Base-by-base conservation (phyloP, 2,329 filamentous ascomycete species). In the Trichoderma sp. region DNA sequence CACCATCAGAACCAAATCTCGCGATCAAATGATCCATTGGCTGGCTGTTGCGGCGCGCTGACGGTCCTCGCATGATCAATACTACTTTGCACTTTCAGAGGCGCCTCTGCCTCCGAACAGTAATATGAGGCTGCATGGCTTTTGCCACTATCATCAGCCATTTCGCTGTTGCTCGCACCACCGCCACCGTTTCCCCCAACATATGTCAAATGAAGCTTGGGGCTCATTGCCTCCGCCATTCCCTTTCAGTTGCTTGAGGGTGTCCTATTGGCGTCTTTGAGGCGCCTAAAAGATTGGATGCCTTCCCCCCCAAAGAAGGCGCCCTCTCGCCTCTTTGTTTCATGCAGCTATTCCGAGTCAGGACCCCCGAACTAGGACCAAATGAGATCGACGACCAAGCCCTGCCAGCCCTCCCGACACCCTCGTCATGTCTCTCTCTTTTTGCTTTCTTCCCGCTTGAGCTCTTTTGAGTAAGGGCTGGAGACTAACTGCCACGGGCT, bases 321-420 rank as follows among this genome's bases (percentile, higher is more conserved):
- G 28, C 21, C 61, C 34, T 63, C 30, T 57, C 56, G 53, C 62
- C 56, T 63, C 64, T 53, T 36, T 58, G 64, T 43, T 68, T 62
- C 32, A 60, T 63, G 70, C 70, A 68, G 64, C 70, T 58, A 63
- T 66, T 66, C 53, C 62, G 70, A 66, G 62, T 61, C 70, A 62
- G 34, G 62, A 18, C 30, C 30, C 15, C 30, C 24, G n/a, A 51
- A 39, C 70, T 68, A 72, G 70, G 57, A 72, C 64, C 43, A 72
- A 72, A 68, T 47, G n/a, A 68, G 70, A 72, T 72, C 70, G 56
- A 62, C 64, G 43, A 30, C 64, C 43, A 53, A 62, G 53, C 56
- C 56, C 36, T 57, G 61, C 57, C 24, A 66, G 15, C 51, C 18
- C 15, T 66, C 9, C 63, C 64, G 51, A 57, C 18, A 34, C 65